Conservation (phyloP, 371 early-diverging fungal genomes). For the Phascolomyces articulosus region DNA sequence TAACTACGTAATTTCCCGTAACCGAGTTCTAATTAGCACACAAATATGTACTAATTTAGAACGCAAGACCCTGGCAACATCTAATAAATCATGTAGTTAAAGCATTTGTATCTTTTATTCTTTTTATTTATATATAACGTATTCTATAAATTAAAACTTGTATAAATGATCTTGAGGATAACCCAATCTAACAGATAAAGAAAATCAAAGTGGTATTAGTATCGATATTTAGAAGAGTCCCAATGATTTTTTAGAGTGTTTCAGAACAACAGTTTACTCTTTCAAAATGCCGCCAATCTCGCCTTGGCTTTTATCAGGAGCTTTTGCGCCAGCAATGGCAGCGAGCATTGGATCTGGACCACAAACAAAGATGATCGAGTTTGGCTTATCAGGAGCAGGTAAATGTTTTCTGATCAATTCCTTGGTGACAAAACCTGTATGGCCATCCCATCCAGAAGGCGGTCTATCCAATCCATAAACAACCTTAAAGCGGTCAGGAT, state of each 20-base stretch:
- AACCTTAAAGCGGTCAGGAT: slow-evolving; percentile 83
- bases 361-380: slow-evolving; percentile 82
- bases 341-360: slow-evolving; percentile 84
- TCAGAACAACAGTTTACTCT: slow-evolving; percentile 47
- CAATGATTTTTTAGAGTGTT: too few species aligned
- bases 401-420: slow-evolving; percentile 70
- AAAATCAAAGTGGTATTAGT: too few species aligned
- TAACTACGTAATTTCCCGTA: too few species aligned
- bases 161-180: background rate
- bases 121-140: too few species aligned
- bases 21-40: too few species aligned
- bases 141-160: background rate
- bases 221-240: too few species aligned
- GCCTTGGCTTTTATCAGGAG: slow-evolving; percentile 84
- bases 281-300: slow-evolving; percentile 80
- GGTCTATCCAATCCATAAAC: slow-evolving; percentile 83
- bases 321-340: slow-evolving; percentile 84
- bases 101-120: too few species aligned
- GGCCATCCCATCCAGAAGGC: slow-evolving; percentile 65
- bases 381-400: slow-evolving; percentile 58
- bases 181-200: background rate
- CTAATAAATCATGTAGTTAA: too few species aligned
- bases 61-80: too few species aligned
- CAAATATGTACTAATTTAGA: too few species aligned
- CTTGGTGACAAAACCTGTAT: slow-evolving; percentile 70